These are phyloP conservation scores for Boletus reticuloceps DNA, from an alignment of 768 basidiomycete genomes.

Conservation along the genomic window DNA sequence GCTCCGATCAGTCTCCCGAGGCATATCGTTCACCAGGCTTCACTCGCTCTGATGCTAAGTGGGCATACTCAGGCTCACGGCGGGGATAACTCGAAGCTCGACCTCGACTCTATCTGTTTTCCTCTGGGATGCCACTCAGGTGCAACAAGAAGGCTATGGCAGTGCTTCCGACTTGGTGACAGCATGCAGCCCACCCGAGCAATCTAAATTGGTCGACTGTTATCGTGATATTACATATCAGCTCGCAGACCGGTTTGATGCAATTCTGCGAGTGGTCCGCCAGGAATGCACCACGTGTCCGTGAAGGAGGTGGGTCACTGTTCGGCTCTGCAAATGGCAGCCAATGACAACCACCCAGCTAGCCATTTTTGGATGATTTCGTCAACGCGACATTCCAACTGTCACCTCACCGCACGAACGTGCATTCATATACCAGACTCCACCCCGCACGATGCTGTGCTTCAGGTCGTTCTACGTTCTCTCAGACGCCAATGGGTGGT, in stretches of 20 bases:
- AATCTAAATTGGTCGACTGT: background rate
- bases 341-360: background rate
- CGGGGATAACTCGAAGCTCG: too few relatives aligned
- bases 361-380: conserved; percentile 10
- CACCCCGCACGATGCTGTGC: background rate
- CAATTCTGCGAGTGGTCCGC: conserved; percentile 1
- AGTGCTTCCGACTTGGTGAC: background rate
- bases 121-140: too few relatives aligned
- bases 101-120: too few relatives aligned
- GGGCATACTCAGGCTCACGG: too few relatives aligned
- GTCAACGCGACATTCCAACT: conserved; percentile 3
- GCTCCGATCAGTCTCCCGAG: too few relatives aligned
- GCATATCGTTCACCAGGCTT: too few relatives aligned
- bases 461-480: conserved; percentile 1
- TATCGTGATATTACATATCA: too few relatives aligned
- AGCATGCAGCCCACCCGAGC: background rate
- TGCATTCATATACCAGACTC: conserved; percentile 17
- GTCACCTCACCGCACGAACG: conserved; percentile 15
- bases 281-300: too few relatives aligned
- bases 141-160: too few relatives aligned
- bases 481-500: background rate
- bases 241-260: conserved; percentile 1
- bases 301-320: background rate
- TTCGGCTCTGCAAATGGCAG: too few relatives aligned
- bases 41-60: too few relatives aligned